Evolutionary conservation across 805 yeast genomes (phyloP).

Genomic region (Blastobotrys muscicola): DNA sequence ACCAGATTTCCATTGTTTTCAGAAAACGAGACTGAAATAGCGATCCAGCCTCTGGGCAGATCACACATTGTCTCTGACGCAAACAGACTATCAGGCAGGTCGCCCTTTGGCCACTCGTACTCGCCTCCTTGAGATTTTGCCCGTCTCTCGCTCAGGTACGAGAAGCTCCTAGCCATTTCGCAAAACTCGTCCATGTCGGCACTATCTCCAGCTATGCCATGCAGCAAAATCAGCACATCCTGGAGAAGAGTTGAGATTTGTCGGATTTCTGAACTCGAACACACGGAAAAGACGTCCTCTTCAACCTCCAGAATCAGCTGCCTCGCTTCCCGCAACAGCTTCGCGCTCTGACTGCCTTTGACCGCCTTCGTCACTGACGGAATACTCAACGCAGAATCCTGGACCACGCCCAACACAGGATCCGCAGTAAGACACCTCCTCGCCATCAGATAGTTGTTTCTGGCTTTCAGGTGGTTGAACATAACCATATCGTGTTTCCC

Average conservation of each 20-base stretch:
- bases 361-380: constrained; percentile 27
- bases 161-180: neutral
- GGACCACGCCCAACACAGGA: constrained; percentile 40
- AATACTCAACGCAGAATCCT: constrained; percentile 41
- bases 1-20: constrained; percentile 48
- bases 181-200: neutral
- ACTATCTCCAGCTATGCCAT: constrained; percentile 5
- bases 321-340: constrained; percentile 2
- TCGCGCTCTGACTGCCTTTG: constrained; percentile 3
- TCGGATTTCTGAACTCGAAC: constrained; percentile 11
- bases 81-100: neutral
- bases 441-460: constrained; percentile 14
- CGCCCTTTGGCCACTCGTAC: neutral
- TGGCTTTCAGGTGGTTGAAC: constrained; percentile 10
- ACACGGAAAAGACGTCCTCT: neutral
- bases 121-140: neutral
- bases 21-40: constrained; percentile 54
- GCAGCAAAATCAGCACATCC: constrained; percentile 9
- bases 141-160: constrained; percentile 5
- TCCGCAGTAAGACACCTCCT: constrained; percentile 25
- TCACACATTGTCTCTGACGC: constrained; percentile 3
- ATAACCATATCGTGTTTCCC: constrained; percentile 9
- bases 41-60: constrained; percentile 46
- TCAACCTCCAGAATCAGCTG: constrained; percentile 1
- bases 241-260: constrained; percentile 8